Evolutionary conservation across 257 asterid species (phyloP).

Genomic region (Solanum tacnaense): DNA sequence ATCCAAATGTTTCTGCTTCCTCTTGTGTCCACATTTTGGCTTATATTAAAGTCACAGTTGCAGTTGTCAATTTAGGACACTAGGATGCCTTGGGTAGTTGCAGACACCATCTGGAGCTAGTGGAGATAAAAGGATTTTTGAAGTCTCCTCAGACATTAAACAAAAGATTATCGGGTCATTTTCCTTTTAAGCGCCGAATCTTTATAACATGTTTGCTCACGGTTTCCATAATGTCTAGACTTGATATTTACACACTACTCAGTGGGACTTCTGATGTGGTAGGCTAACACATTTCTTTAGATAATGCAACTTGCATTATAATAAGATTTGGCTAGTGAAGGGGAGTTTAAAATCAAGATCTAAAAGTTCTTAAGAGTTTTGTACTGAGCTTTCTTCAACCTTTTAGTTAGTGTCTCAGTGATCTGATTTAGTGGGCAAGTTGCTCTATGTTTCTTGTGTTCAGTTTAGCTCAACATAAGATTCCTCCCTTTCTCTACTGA

Average conservation of each 20-base stretch:
- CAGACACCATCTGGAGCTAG: background rate
- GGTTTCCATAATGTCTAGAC: background rate
- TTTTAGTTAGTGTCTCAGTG: background rate
- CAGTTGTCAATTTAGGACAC: background rate
- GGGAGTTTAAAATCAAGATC: background rate
- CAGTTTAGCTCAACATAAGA: background rate
- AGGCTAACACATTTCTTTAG: background rate
- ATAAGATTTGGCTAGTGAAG: background rate
- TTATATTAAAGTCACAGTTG: background rate
- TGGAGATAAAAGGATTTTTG: background rate
- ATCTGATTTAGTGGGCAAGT: background rate
- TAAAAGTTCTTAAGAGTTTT: background rate
- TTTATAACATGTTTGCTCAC: background rate
- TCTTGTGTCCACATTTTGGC: background rate
- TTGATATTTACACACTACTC: background rate
- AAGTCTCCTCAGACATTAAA: background rate
- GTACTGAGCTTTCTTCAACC: background rate
- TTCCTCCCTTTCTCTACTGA: background rate
- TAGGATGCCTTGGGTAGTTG: background rate
- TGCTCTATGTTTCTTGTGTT: background rate
- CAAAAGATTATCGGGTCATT: background rate
- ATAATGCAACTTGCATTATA: background rate
- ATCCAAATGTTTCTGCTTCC: background rate
- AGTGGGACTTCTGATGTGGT: background rate
- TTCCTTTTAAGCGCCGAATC: background rate